These are phyloP conservation scores for Fusarium haematococcum DNA, from an alignment of 2,329 filamentous ascomycete genomes.

Conservation along the genomic window DNA sequence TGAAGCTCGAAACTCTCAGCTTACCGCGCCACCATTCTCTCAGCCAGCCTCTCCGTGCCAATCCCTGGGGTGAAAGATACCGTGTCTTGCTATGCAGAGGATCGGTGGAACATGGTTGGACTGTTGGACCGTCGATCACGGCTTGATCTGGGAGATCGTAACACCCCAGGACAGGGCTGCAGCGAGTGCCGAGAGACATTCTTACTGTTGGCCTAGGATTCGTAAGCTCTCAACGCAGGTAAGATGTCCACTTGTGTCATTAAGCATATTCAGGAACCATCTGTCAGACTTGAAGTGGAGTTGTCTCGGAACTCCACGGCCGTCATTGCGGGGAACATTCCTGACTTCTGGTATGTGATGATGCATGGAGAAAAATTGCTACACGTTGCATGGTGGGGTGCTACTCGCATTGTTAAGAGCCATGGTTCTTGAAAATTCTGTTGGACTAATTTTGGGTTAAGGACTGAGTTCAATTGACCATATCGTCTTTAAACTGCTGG, in stretches of 20 bases:
- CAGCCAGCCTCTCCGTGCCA: not conserved
- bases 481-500: too few relatives aligned
- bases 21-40: not conserved
- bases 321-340: not conserved
- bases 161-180: not conserved
- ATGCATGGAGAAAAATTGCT: not conserved
- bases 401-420: not conserved
- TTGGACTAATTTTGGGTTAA: not conserved
- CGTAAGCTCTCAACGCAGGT: not conserved
- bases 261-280: not conserved
- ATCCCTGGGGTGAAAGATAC: not conserved
- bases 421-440: not conserved
- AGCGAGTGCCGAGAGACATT: not conserved
- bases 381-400: not conserved
- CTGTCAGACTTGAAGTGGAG: not conserved
- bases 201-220: not conserved
- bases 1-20: not conserved
- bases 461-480: too few relatives aligned
- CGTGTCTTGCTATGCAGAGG: not conserved
- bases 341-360: not conserved
- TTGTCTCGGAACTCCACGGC: not conserved
- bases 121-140: not conserved
- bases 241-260: not conserved
- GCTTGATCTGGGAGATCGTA: not conserved
- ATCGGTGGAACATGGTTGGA: not conserved